Evolutionary conservation across 805 yeast species (phyloP).

Genomic region (Teunomyces panamensis): DNA sequence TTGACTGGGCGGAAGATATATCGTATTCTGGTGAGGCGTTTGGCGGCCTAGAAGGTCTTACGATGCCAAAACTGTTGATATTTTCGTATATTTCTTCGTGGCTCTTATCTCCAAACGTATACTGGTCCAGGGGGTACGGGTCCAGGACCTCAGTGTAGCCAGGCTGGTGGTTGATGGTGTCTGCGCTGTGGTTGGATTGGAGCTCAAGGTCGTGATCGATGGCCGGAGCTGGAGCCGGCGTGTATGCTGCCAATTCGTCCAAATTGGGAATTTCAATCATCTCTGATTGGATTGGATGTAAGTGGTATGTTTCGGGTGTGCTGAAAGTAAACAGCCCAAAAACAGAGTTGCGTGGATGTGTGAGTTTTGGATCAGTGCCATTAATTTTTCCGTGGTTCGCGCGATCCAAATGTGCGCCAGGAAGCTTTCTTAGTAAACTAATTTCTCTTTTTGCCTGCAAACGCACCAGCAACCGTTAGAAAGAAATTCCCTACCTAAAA

Average conservation of each 20-base stretch:
- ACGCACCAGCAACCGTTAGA: too few species aligned
- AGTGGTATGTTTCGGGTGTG: neutral
- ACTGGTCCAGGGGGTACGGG: neutral
- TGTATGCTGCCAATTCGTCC: slow-evolving; percentile 23
- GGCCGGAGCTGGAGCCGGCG: slow-evolving; percentile 7
- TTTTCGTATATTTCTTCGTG: neutral
- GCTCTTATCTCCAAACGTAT: neutral
- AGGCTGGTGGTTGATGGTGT: slow-evolving; percentile 6
- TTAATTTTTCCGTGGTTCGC: neutral
- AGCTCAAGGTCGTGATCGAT: slow-evolving; percentile 2
- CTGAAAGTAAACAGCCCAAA: neutral
- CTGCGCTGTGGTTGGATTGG: slow-evolving; percentile 10
- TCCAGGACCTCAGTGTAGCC: slow-evolving; percentile 4
- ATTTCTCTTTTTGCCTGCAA: neutral
- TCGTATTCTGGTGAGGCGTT: neutral
- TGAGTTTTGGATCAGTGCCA: slow-evolving; percentile 2
- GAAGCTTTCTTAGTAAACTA: neutral
- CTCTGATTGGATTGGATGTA: neutral
- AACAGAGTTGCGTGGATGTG: neutral
- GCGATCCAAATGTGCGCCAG: neutral
- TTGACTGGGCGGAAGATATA: slow-evolving; percentile 2
- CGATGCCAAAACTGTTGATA: neutral
- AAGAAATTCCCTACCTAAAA: too few species aligned
- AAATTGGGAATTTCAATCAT: slow-evolving; percentile 48
- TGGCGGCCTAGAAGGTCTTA: neutral